These are phyloP conservation scores for Rhipidocladum racemiflorum DNA, from an alignment of 176 grass and related monocot genomes.

Conservation along the genomic window DNA sequence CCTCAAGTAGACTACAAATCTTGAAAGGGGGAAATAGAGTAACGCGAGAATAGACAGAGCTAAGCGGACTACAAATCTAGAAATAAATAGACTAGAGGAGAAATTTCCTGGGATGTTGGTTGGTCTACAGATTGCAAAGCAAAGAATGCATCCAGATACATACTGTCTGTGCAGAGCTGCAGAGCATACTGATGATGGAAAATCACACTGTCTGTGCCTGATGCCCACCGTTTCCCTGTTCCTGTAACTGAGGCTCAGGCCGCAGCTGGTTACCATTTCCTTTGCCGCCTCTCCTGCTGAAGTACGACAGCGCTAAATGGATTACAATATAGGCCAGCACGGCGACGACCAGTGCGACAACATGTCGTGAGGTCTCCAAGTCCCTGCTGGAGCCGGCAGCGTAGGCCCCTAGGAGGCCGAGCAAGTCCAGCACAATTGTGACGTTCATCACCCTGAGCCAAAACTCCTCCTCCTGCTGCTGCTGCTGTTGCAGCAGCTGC, in stretches of 20 bases:
- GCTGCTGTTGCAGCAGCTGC: too few species aligned
- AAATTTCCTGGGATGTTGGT: neutral
- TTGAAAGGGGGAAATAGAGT: neutral
- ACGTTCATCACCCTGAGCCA: slow-evolving; percentile 13
- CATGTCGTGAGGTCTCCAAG: slow-evolving; percentile 1
- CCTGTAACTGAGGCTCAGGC: neutral
- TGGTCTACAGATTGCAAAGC: neutral
- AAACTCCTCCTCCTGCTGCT: neutral
- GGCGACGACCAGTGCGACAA: neutral
- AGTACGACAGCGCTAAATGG: neutral
- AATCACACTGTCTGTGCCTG: neutral
- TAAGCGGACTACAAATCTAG: neutral
- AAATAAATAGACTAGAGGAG: neutral
- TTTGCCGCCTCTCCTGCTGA: neutral
- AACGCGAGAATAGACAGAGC: neutral
- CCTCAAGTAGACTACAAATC: neutral
- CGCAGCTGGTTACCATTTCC: neutral
- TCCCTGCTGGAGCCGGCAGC: slow-evolving; percentile 19
- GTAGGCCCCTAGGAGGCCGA: slow-evolving; percentile 19
- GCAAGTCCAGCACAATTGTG: slow-evolving; percentile 20
- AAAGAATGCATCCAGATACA: neutral
- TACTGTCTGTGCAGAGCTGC: neutral
- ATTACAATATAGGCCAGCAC: neutral
- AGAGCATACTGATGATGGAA: neutral
- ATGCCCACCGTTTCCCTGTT: neutral